Base-by-base conservation (phyloP, 2,329 filamentous ascomycete species). In the Cladophialophora yegresii region DNA sequence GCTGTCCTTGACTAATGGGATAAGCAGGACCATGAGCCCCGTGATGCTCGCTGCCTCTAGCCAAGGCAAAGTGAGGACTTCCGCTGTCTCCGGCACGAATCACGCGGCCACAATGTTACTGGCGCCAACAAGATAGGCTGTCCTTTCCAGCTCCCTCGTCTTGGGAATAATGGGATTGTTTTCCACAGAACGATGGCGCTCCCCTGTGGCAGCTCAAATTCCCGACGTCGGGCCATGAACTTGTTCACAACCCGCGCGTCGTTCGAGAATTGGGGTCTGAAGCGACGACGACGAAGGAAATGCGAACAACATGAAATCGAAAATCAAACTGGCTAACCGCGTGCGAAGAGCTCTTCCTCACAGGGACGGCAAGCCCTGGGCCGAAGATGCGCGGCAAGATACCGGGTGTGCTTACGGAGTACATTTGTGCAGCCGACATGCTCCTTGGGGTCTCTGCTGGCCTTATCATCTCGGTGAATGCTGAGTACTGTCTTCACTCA, bases 1-100 rank as follows among this genome's bases (percentile, higher is more conserved):
- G 57, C 47, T 50, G 6, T 26, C 47, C 50, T 40, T 49, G 43
- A 50, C 22, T 50, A 49, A 33, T 32, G 36, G 40, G 57, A 59
- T 59, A 59, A 59, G 57, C 57, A 51, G 47, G 22, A 50, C 20
- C 47, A 26, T 43, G 36, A 16, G 23, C 20, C 23, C 23, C 45
- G 23, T 49, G 45, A 49, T 49, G 23, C 47, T 22, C 23, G 47
- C 47, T 50, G 47, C 22, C 47, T 28, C 23, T 16, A 22, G 47
- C 47, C 47, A 13, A 50, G 47, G 20, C 36, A n/a, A n/a, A 43
- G 13, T 43, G 36, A 13, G n/a, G 8, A 43, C 36, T 7, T n/a
- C 36, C 36, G 36, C n/a, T n/a, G 36, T 43, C 36, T 43, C 36
- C 36, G 16, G 36, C 6, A 16, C 16, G 5, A 20, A 43, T 43